A percentile compares a stretch with the other conserved stretches of the same genome.
Evolutionary conservation across 2,329 filamentous ascomycete genomes (phyloP).

Genomic region (Ceratocystis papillata): DNA sequence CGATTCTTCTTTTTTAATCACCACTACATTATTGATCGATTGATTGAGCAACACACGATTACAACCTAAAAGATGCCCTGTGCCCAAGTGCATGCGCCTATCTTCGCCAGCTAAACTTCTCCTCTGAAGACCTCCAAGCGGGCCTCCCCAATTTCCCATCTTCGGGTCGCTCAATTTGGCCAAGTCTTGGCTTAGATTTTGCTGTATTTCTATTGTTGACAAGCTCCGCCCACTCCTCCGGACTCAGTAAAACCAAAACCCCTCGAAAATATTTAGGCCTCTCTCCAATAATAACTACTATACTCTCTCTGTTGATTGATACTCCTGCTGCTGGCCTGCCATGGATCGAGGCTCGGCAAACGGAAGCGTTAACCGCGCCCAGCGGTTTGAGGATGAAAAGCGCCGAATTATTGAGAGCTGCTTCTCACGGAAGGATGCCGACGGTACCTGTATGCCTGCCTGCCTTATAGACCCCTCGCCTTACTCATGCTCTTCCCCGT

Average conservation of each 20-base stretch:
- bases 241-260: not conserved
- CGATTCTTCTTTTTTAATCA: not conserved
- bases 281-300: not conserved
- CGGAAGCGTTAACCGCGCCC: constrained; percentile 41
- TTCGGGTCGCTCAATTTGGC: not conserved
- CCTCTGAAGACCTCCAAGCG: not conserved
- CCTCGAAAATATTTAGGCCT: not conserved
- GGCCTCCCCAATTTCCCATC: not conserved
- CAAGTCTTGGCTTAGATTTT: not conserved
- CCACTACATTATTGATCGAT: not conserved
- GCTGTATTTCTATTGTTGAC: not conserved
- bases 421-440: constrained; percentile 78
- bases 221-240: not conserved
- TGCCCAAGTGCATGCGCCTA: constrained; percentile 5
- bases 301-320: not conserved
- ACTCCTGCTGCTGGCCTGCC: not conserved
- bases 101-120: constrained; percentile 13
- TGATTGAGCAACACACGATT: not conserved
- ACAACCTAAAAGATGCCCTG: constrained; percentile 1
- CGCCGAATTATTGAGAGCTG: constrained; percentile 86
- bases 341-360: constrained; percentile 11
- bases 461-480: no score
- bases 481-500: not conserved
- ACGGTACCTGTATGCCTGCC: constrained; percentile 61
- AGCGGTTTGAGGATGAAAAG: constrained; percentile 95